Evolutionary conservation across 1,139 yeast genomes (phyloP).

Genomic region (Blastobotrys arbuscula): DNA sequence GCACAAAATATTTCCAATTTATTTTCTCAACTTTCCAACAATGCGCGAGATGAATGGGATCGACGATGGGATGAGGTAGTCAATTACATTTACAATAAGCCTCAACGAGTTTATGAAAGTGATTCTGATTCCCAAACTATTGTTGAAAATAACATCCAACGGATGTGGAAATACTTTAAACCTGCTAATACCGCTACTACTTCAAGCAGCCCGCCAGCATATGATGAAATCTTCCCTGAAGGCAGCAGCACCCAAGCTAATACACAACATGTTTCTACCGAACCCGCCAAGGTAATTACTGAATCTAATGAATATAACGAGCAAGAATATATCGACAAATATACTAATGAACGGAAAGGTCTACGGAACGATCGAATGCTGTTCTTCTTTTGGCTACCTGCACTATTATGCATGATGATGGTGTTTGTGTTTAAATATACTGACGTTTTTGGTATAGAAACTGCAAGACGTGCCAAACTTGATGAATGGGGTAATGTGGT

Average conservation of each 20-base stretch:
- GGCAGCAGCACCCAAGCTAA: conserved; percentile 9
- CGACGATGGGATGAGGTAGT: conserved; percentile 27
- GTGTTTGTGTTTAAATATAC: conserved; percentile 13
- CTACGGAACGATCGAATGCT: conserved; percentile 79
- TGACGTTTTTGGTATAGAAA: conserved; percentile 1
- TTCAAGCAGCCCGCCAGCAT: conserved; percentile 50
- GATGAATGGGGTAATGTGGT: conserved; percentile 1
- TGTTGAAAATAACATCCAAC: conserved; percentile 15
- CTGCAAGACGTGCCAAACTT: conserved; percentile 1
- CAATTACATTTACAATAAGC: conserved; percentile 20
- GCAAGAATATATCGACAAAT: conserved; percentile 24
- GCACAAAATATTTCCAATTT: conserved; percentile 25
- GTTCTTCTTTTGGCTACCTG: conserved; percentile 62
- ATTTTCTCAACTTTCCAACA: conserved; percentile 22
- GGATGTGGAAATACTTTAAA: conserved; percentile 23
- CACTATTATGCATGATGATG: conserved; percentile 27
- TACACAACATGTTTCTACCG: conserved; percentile 31
- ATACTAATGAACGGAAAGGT: conserved; percentile 37
- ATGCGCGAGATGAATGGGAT: conserved; percentile 27
- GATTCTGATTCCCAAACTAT: conserved; percentile 23
- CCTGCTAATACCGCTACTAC: conserved; percentile 6
- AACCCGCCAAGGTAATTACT: conserved; percentile 1
- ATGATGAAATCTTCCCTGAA: conserved; percentile 77
- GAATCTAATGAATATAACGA: conserved; percentile 11
- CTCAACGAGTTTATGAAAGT: conserved; percentile 5